These are phyloP conservation scores for Fusarium staphyleae DNA, from an alignment of 2,329 filamentous ascomycete genomes.

Conservation along the genomic window DNA sequence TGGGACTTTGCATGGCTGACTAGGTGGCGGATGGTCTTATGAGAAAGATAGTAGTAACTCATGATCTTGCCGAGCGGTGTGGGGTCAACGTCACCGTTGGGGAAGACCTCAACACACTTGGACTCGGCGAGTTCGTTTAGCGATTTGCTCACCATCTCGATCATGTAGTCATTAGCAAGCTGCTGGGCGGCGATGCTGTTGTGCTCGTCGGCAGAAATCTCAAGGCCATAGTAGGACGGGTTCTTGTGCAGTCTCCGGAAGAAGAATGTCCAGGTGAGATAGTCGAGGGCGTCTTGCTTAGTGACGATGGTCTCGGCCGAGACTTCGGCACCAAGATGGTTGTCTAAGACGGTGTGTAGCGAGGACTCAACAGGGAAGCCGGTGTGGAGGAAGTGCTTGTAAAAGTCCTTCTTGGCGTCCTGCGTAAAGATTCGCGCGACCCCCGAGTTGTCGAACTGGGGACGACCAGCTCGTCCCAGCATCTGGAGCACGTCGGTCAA, in stretches of 20 bases:
- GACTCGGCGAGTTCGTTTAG: conserved; percentile 83
- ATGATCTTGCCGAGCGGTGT: conserved; percentile 97
- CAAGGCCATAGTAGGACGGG: conserved; percentile 94
- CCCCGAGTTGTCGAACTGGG: conserved; percentile 94
- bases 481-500: conserved; percentile 97
- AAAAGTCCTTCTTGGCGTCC: conserved; percentile 97
- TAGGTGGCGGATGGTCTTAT: conserved; percentile 90
- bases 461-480: conserved; percentile 92
- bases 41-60: conserved; percentile 98
- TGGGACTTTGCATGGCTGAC: conserved; percentile 76
- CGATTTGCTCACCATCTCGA: conserved; percentile 88
- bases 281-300: conserved; percentile 97
- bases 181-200: conserved; percentile 86
- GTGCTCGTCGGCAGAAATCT: conserved; percentile 92
- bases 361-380: conserved; percentile 98
- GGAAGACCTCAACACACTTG: conserved; percentile 81
- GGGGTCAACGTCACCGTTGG: conserved; percentile 87
- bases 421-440: conserved; percentile 98
- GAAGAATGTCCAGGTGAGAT: conserved; percentile 99
- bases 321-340: conserved; percentile 94
- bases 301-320: conserved; percentile 91
- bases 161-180: conserved; percentile 92
- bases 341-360: conserved; percentile 93
- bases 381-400: conserved; percentile 98
- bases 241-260: conserved; percentile 98